Conservation (phyloP, 768 basidiomycete species). For the Macrolepiota dolichaula region DNA sequence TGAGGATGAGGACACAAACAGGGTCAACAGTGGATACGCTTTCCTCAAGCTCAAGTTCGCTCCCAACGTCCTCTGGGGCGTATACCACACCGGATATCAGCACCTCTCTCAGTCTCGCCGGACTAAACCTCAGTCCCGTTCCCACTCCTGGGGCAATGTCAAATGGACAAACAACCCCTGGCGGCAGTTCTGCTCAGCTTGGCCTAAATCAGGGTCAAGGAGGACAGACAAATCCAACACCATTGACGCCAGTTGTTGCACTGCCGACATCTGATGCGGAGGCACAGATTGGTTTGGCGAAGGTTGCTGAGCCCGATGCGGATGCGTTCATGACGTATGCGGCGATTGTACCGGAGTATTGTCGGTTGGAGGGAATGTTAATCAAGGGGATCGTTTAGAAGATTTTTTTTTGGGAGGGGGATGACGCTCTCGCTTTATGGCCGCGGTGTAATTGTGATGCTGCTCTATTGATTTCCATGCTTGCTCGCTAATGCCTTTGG, state of each 20-base stretch:
- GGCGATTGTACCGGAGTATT: slow-evolving; percentile 81
- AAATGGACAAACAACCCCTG: slow-evolving; percentile 5
- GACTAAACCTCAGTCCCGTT: slow-evolving; percentile 18
- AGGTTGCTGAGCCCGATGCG: slow-evolving; percentile 79
- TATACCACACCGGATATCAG: slow-evolving; percentile 63
- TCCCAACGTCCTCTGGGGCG: slow-evolving; percentile 35
- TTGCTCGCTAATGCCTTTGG: no score
- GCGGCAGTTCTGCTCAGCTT: background rate
- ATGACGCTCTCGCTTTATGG: background rate
- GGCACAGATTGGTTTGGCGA: slow-evolving; percentile 71
- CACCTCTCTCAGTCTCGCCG: slow-evolving; percentile 12
- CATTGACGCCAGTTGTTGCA: slow-evolving; percentile 68
- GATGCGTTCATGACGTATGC: slow-evolving; percentile 87
- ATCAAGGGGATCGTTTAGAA: slow-evolving; percentile 55
- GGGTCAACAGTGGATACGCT: slow-evolving; percentile 37
- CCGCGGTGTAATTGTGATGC: background rate
- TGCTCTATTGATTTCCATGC: no score
- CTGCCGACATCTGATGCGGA: slow-evolving; percentile 71
- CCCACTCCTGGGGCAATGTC: slow-evolving; percentile 29
- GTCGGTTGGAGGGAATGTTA: slow-evolving; percentile 75
- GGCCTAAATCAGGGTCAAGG: slow-evolving; percentile 17
- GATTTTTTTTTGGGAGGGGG: background rate
- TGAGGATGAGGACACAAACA: slow-evolving; percentile 48
- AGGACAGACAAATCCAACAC: slow-evolving; percentile 49
- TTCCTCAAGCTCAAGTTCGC: slow-evolving; percentile 25